Evolutionary conservation across 2,329 filamentous ascomycete genomes (phyloP).

Genomic region (Furcasterigmium furcatum): DNA sequence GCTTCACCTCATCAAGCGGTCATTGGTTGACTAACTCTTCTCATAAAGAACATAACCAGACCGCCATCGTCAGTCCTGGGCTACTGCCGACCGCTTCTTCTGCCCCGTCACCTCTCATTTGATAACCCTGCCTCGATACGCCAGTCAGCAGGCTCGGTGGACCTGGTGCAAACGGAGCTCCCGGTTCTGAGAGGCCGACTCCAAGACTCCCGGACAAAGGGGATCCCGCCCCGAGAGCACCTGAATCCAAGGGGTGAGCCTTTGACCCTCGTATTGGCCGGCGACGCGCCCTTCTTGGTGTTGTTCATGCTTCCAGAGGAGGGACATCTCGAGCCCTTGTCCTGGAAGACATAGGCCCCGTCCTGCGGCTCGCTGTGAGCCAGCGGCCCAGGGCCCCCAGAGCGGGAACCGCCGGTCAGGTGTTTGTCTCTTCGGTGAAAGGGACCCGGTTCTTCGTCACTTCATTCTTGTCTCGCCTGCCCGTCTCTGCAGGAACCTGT

Average conservation of each 20-base stretch:
- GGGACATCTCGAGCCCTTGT: constrained; percentile 29
- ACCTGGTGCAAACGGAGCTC: constrained; percentile 41
- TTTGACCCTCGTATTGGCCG: background rate
- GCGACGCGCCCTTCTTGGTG: background rate
- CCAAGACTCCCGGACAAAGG: constrained; percentile 49
- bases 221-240: constrained; percentile 38
- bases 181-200: constrained; percentile 40
- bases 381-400: constrained; percentile 2
- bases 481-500: constrained; percentile 22
- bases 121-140: constrained; percentile 30
- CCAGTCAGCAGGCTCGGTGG: constrained; percentile 43
- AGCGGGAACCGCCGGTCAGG: background rate
- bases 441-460: constrained; percentile 12
- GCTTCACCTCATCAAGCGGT: background rate
- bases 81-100: constrained; percentile 9
- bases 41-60: constrained; percentile 2
- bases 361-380: background rate
- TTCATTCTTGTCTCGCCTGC: constrained; percentile 5
- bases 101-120: constrained; percentile 34
- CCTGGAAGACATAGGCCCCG: constrained; percentile 17
- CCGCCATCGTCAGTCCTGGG: constrained; percentile 9
- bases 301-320: constrained; percentile 16
- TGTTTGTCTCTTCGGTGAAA: constrained; percentile 2
- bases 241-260: constrained; percentile 5
- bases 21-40: background rate